Percentiles rank a stretch among this genome's conserved stretches.
Evolutionary conservation across 768 basidiomycete species (phyloP).

Genomic region (Sutorius australiensis): DNA sequence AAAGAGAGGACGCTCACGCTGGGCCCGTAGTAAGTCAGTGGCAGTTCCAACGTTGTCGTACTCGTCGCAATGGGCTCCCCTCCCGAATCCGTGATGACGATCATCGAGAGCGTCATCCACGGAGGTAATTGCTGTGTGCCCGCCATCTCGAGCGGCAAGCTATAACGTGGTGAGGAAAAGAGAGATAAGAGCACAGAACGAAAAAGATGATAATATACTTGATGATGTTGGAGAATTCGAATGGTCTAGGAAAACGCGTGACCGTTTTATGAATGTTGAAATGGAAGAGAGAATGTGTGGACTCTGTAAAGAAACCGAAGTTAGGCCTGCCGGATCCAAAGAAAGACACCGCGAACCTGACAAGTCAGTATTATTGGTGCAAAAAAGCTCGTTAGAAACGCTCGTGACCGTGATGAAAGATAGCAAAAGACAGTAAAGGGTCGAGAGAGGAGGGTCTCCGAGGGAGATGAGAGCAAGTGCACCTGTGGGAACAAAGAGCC

Average conservation of each 20-base stretch:
- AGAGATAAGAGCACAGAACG: constrained; percentile 9
- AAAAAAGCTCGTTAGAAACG: constrained; percentile 14
- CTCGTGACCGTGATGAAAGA: constrained; percentile 10
- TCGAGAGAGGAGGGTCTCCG: constrained; percentile 5
- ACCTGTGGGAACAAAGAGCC: constrained; percentile 17
- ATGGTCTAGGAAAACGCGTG: background rate
- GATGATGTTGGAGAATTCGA: constrained; percentile 3
- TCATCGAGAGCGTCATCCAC: constrained; percentile 61
- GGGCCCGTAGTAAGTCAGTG: constrained; percentile 80
- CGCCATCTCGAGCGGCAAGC: constrained; percentile 23
- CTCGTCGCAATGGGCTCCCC: constrained; percentile 55
- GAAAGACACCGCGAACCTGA: constrained; percentile 11
- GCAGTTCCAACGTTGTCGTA: constrained; percentile 58
- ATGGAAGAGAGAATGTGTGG: constrained; percentile 25
- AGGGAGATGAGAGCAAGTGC: constrained; percentile 2
- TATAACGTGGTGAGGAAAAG: background rate
- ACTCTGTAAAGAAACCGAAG: constrained; percentile 9
- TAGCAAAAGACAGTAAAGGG: constrained; percentile 1
- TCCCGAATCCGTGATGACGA: constrained; percentile 48
- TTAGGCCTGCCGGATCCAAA: background rate
- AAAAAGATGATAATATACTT: background rate
- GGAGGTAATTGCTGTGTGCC: constrained; percentile 65
- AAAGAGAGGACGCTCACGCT: constrained; percentile 50
- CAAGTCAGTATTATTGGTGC: constrained; percentile 10
- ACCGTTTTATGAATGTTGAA: constrained; percentile 4